phyloP scores from a whole-genome alignment of 1,284 basidiomycete genomes.

The Puccinia brachypodii region DNA sequence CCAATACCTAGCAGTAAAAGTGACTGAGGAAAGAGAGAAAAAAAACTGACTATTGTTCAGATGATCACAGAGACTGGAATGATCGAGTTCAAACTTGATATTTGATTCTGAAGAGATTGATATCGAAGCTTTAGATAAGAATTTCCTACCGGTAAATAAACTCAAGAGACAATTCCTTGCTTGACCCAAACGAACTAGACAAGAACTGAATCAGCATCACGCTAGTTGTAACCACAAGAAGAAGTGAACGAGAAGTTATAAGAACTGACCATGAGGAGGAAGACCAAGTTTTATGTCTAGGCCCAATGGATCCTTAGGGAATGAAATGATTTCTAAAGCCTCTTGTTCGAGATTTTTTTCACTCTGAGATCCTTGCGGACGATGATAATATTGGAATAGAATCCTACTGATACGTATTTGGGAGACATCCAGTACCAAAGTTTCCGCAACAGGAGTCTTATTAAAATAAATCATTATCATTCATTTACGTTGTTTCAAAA shows the following conservation, averaged over 20 bases:
- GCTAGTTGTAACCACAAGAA: neutral
- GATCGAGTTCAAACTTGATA: neutral
- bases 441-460: conserved; percentile 68
- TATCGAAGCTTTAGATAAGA: conserved; percentile 13
- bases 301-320: conserved; percentile 32
- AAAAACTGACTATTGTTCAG: neutral
- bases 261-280: conserved; percentile 25
- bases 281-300: conserved; percentile 29
- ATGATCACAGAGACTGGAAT: neutral
- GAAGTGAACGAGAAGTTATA: neutral
- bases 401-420: conserved; percentile 56
- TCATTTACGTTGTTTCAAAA: neutral
- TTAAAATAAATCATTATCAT: conserved; percentile 21
- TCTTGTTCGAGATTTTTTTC: neutral
- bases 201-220: neutral
- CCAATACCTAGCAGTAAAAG: conserved; percentile 25
- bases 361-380: conserved; percentile 57
- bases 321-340: conserved; percentile 32
- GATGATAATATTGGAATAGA: conserved; percentile 56
- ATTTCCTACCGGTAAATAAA: conserved; percentile 33
- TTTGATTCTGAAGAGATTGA: conserved; percentile 11
- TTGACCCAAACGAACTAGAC: conserved; percentile 14
- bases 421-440: conserved; percentile 55
- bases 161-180: conserved; percentile 8
- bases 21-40: conserved; percentile 51